These are phyloP conservation scores for Orychophragmus violaceus DNA, from an alignment of 345 rosid genomes.

Conservation along the genomic window DNA sequence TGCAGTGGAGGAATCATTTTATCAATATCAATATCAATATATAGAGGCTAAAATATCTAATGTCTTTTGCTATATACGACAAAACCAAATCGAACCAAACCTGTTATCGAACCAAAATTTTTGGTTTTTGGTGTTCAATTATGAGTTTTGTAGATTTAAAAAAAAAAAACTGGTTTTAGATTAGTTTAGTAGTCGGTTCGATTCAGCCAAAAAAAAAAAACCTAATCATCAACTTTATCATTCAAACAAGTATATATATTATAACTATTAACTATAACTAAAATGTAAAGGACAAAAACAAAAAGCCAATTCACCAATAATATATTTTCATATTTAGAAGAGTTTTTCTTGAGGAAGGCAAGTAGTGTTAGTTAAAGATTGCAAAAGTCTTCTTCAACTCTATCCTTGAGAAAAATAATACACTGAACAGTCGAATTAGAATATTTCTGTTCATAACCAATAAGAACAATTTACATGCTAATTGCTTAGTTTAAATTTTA, in stretches of 20 bases:
- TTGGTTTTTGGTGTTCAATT: no score
- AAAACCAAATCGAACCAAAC: no score
- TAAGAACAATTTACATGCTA: no score
- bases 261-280: no score
- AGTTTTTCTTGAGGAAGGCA: conserved; percentile 27
- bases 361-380: conserved; percentile 6
- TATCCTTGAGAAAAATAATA: neutral
- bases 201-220: no score
- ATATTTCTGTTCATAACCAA: conserved; percentile 14
- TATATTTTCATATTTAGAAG: conserved; percentile 8
- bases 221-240: no score
- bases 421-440: conserved; percentile 8
- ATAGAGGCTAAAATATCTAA: neutral
- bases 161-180: no score
- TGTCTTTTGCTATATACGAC: no score
- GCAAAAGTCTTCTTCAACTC: conserved; percentile 18
- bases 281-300: neutral
- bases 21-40: neutral
- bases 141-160: no score
- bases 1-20: neutral
- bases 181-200: no score
- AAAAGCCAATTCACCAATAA: conserved; percentile 5
- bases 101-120: no score
- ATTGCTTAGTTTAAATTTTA: no score
- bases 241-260: neutral